Evolutionary conservation across 2,329 filamentous ascomycete genomes (phyloP), one percentile per base, ranked within the genome.

Genomic region (Venturia aucupariae): DNA sequence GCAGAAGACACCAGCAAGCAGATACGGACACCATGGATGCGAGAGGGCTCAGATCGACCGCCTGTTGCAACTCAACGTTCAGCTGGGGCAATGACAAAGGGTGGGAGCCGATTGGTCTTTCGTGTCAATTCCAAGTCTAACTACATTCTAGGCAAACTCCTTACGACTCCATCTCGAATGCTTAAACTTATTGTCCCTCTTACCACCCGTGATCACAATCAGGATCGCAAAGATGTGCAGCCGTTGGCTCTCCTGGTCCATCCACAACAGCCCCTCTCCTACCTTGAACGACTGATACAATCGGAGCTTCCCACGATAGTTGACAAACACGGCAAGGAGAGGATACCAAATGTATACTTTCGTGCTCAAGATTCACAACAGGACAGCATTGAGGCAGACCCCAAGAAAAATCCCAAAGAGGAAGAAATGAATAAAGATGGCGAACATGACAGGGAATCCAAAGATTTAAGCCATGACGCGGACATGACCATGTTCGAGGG

Each of bases 251-350:
- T 96, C 0, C 84, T 96, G 2, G 83, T 96, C 0, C 92, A 96
- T 70, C 92, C 92, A 0, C 90, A 95, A 67, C 92, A 97, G 72
- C 92, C 92, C 0, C 81, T 97, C 3, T 96, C 90, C 10, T 96
- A 96, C 73, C 85, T 96, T 51, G 90, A 96, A 74, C 85, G 90
- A 10, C 79, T 97, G 3, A 92, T 97, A 59, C 92, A 96, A 72
- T 89, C 90, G 63, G 92, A 96, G 74, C 80, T 96, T 0, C 90
- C 90, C 0, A 84, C 85, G 0, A 79, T 93, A 17, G 79, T 82
- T 42, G 79, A 78, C 0, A 82, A 83, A 65, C 75, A 86, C 60
- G 84, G 87, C 10, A 83, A 85, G 7, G 85, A 90, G 67, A 86
- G 87, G 67, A 82, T 90, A 1, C 90, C 91, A 0, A 83, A 81